A percentile compares a stretch with the other conserved stretches of the same genome.
These are phyloP conservation scores for Ceratobasidium sp. DNA, from an alignment of 1,284 basidiomycete species.

Conservation along the genomic window DNA sequence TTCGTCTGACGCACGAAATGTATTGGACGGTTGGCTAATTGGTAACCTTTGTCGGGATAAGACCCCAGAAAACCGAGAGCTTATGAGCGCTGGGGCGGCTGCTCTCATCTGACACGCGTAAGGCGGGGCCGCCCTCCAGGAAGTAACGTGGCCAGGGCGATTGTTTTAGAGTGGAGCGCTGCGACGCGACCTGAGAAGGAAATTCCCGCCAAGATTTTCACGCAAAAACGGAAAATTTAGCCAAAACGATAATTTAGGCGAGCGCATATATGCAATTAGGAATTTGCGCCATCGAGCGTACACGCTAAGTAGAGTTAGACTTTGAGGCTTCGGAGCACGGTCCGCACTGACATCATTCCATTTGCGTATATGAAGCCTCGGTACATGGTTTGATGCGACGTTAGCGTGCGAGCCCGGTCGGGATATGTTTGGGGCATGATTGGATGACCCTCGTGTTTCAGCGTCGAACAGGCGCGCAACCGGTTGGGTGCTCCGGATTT, in stretches of 20 bases:
- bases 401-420: neutral
- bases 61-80: no score
- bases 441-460: constrained; percentile 5
- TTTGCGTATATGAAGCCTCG: neutral
- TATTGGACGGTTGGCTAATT: neutral
- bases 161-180: neutral
- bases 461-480: neutral
- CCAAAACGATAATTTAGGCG: neutral
- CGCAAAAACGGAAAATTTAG: neutral
- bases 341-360: neutral
- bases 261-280: neutral
- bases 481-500: neutral
- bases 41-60: neutral
- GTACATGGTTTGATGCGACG: neutral
- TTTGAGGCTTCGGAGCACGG: neutral
- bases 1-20: neutral
- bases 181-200: neutral
- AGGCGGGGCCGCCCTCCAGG: neutral
- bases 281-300: constrained; percentile 1
- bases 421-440: neutral
- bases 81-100: no score
- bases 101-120: neutral
- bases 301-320: neutral
- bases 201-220: neutral
- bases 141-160: neutral